Base-by-base conservation (phyloP, 2,329 filamentous ascomycete species). In the Didymella keratinophila region DNA sequence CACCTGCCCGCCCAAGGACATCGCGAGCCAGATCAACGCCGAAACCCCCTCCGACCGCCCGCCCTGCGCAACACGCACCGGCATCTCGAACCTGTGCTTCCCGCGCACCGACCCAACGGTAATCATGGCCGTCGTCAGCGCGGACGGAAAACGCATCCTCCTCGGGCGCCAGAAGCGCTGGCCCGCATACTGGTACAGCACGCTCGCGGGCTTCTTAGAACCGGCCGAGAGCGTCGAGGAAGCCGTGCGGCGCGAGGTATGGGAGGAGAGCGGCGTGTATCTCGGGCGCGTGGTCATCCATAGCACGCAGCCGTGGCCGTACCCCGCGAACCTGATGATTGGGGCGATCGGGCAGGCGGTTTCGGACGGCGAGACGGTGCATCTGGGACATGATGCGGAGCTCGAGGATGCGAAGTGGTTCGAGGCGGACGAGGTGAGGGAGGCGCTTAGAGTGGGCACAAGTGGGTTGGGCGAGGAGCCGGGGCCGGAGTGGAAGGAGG, bases 51-150 rank as follows among this genome's bases (percentile, higher is more conserved):
- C 61, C 49, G 80, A 85, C 41, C 87, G 92, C 9, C 84, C 83
- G 1, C 84, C 89, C 18, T 99, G 95, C 78, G 88, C 86, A 8
- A 96, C 93, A 0, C 87, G 95, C 52, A 89, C 87, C 37, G 93
- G 92, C 25, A 81, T 99, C 44, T 96, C 93, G 30, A 99, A 99
- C 78, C 83, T 97, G 52, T 89, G 85, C 71, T 98, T 97, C 82
- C 94, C 94, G 2, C 87, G 93, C 49, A 97, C 94, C 2, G 93
- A 97, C 70, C 93, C 93, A 1, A 96, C 92, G 27, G 93, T 98
- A 75, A 99, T 99, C 78, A 93, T 96, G 79, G 94, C 93, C 0
- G 89, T 97, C 11, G 86, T 98, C 30, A 96, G 90, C 52, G 83
- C 88, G 49, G 91, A 96, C 67, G 90, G 90, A 48, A 85, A 88